Evolutionary conservation across 2,329 filamentous ascomycete species (phyloP).

Genomic region (Aspergillus neoniger): DNA sequence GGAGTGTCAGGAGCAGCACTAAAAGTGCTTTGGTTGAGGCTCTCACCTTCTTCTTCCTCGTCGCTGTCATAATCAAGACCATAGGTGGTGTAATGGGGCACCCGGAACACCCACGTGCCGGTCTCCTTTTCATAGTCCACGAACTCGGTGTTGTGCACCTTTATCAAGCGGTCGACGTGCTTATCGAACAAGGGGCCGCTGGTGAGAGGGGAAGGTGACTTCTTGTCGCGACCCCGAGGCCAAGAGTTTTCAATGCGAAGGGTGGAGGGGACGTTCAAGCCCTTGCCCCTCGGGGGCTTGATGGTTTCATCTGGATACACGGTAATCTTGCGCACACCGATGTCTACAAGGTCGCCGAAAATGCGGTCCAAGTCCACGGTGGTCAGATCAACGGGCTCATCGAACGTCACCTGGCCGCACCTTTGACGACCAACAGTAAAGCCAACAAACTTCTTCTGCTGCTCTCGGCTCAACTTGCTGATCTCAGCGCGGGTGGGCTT

Average conservation of each 20-base stretch:
- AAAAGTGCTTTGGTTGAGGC: constrained; percentile 54
- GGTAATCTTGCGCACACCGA: constrained; percentile 77
- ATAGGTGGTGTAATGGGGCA: constrained; percentile 97
- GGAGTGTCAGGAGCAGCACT: constrained; percentile 54
- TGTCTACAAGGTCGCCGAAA: constrained; percentile 71
- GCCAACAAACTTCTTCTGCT: constrained; percentile 71
- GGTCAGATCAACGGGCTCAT: constrained; percentile 78
- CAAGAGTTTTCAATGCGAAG: constrained; percentile 92
- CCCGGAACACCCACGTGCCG: constrained; percentile 86
- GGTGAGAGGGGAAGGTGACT: constrained; percentile 57
- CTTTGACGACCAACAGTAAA: constrained; percentile 82
- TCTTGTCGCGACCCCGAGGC: constrained; percentile 70
- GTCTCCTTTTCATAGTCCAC: constrained; percentile 75
- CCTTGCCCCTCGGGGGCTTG: constrained; percentile 83
- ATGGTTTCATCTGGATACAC: constrained; percentile 76
- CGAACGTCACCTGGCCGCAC: constrained; percentile 80
- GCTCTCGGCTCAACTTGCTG: constrained; percentile 73
- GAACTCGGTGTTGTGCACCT: constrained; percentile 78
- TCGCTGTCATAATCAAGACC: constrained; percentile 81
- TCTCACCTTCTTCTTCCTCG: constrained; percentile 60
- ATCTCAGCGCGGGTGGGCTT: constrained; percentile 74
- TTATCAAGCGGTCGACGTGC: constrained; percentile 77
- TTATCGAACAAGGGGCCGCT: constrained; percentile 70
- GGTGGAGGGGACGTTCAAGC: constrained; percentile 85
- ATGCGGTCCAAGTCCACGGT: constrained; percentile 78